These are phyloP conservation scores for Xylariaceae sp. DNA, from an alignment of 2,329 filamentous ascomycete species.

Conservation along the genomic window DNA sequence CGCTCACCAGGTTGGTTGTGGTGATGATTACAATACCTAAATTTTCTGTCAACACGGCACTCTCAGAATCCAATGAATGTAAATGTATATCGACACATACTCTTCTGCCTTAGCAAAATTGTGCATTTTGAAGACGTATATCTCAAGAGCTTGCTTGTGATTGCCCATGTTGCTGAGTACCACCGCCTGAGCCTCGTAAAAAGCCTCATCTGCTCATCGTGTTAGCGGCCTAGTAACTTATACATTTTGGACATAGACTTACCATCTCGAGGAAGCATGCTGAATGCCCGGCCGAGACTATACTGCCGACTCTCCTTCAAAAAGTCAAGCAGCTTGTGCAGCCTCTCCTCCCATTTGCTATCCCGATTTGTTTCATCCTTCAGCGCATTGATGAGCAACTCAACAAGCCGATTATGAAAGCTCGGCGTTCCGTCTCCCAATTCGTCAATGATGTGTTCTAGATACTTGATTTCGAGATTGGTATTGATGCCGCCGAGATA, in stretches of 20 bases:
- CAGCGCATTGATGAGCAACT: conserved; percentile 53
- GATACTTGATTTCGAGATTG: conserved; percentile 70
- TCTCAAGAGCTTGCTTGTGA: conserved; percentile 91
- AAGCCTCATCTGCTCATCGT: conserved; percentile 60
- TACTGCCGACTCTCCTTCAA: conserved; percentile 73
- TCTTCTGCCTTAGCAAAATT: conserved; percentile 90
- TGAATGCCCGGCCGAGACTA: conserved; percentile 71
- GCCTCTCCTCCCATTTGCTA: conserved; percentile 51
- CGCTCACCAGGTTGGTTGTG: conserved; percentile 41
- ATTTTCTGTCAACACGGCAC: conserved; percentile 9
- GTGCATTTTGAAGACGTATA: conserved; percentile 91
- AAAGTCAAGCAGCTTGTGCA: conserved; percentile 66
- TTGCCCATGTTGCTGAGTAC: conserved; percentile 92
- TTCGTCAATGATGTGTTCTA: conserved; percentile 87
- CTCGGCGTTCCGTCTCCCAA: conserved; percentile 78
- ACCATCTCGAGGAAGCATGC: conserved; percentile 75
- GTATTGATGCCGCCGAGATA: conserved; percentile 68
- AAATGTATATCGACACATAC: conserved; percentile 44
- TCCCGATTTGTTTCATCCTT: conserved; percentile 36
- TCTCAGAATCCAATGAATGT: neutral
- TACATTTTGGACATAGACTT: neutral
- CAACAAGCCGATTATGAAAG: conserved; percentile 78
- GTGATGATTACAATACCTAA: conserved; percentile 81
- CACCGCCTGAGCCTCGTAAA: conserved; percentile 85
- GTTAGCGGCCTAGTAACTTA: conserved; percentile 12